phyloP scores from a whole-genome alignment of 2,329 filamentous ascomycete genomes.

The Leptographium radiaticola region DNA sequence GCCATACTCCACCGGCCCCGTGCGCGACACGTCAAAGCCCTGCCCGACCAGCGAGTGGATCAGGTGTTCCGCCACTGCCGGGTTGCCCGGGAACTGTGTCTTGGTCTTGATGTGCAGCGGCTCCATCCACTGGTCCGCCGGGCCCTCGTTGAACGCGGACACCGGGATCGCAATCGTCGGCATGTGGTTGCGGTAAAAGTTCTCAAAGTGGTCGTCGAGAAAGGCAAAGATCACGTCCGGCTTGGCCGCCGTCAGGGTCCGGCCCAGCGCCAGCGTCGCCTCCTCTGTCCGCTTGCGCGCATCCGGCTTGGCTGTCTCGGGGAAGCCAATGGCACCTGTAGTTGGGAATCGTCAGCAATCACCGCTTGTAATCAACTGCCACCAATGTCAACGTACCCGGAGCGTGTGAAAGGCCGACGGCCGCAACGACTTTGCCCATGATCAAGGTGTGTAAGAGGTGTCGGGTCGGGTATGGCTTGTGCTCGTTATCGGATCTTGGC shows the following conservation, averaged over 20 bases:
- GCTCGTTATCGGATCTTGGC: no score
- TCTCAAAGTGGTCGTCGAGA: slow-evolving; percentile 11
- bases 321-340: slow-evolving; percentile 10
- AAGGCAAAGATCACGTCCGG: slow-evolving; percentile 11
- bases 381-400: slow-evolving; percentile 2
- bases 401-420: slow-evolving; percentile 8
- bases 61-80: slow-evolving; percentile 8
- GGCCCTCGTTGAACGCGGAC: slow-evolving; percentile 7
- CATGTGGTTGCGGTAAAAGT: slow-evolving; percentile 12
- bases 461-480: background rate
- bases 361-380: background rate
- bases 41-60: slow-evolving; percentile 9
- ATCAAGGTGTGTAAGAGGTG: background rate
- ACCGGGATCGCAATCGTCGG: slow-evolving; percentile 8
- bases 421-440: slow-evolving; percentile 10
- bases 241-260: slow-evolving; percentile 7
- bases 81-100: slow-evolving; percentile 8
- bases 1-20: slow-evolving; percentile 8
- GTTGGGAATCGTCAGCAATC: background rate
- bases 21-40: slow-evolving; percentile 10
- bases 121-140: slow-evolving; percentile 11
- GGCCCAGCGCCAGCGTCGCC: slow-evolving; percentile 8
- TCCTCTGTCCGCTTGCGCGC: slow-evolving; percentile 8
- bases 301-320: slow-evolving; percentile 10
- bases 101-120: slow-evolving; percentile 7